Conservation (phyloP, 2,329 filamentous ascomycete species). For the Zarea fungicola region DNA sequence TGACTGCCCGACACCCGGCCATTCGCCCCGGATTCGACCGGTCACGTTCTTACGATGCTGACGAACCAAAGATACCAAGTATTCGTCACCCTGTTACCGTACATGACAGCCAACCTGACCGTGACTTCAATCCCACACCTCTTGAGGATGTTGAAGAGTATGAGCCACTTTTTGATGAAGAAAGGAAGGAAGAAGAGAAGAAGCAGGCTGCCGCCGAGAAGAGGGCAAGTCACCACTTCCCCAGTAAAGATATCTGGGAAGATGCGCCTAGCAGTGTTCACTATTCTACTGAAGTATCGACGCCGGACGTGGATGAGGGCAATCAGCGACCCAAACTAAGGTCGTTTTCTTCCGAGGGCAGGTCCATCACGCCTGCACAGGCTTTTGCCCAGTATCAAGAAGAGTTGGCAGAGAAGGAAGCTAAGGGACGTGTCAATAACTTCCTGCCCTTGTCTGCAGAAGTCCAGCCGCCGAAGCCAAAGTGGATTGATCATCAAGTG, state of each 20-base stretch:
- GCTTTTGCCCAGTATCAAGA: constrained; percentile 63
- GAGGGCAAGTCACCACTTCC: constrained; percentile 66
- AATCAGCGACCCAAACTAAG: constrained; percentile 28
- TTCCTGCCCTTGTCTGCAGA: constrained; percentile 24
- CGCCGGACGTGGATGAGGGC: constrained; percentile 53
- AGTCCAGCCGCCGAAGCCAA: constrained; percentile 26
- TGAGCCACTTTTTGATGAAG: constrained; percentile 87
- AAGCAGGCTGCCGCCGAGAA: constrained; percentile 37
- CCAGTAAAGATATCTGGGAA: constrained; percentile 96
- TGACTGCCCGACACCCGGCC: constrained; percentile 70
- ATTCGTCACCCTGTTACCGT: constrained; percentile 57
- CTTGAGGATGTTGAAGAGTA: constrained; percentile 90
- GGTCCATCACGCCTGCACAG: constrained; percentile 53
- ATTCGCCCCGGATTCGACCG: constrained; percentile 54
- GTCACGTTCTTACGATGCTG: constrained; percentile 39
- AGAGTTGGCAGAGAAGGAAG: constrained; percentile 29
- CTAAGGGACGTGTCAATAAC: constrained; percentile 23
- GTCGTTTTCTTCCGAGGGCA: constrained; percentile 25
- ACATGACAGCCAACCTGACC: constrained; percentile 50
- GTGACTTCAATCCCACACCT: constrained; percentile 59
- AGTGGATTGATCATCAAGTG: constrained; percentile 42
- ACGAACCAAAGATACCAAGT: constrained; percentile 56
- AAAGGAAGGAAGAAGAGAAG: constrained; percentile 49
- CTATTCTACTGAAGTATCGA: constrained; percentile 74
- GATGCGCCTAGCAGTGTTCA: constrained; percentile 85